phyloP scores from a whole-genome alignment of 192 early-diverging fungal species.

The Umbelopsis isabellina region DNA sequence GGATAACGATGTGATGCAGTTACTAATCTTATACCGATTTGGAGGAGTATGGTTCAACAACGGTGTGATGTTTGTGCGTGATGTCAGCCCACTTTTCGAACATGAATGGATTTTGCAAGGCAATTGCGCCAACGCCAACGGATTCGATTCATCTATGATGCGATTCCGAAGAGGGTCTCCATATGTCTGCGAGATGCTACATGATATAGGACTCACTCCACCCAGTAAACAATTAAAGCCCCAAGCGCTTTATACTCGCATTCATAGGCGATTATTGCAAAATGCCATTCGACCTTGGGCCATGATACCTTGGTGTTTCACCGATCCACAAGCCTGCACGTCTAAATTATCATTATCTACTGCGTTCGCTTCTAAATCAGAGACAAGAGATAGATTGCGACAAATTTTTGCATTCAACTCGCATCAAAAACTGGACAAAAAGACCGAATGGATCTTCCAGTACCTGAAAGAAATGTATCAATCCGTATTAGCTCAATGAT shows the following conservation, averaged over 20 bases:
- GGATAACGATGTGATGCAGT: constrained; percentile 20
- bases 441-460: constrained; percentile 19
- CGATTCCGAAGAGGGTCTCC: constrained; percentile 33
- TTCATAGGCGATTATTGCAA: constrained; percentile 32
- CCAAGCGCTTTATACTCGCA: constrained; percentile 23
- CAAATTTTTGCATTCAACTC: constrained; percentile 17
- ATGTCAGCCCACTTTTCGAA: constrained; percentile 39
- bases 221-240: constrained; percentile 14
- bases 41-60: constrained; percentile 45
- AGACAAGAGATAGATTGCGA: neutral
- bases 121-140: constrained; percentile 36
- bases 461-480: neutral
- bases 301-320: constrained; percentile 44
- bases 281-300: constrained; percentile 34
- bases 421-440: neutral
- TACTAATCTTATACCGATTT: constrained; percentile 34
- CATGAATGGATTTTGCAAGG: constrained; percentile 47
- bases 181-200: constrained; percentile 39
- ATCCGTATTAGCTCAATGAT: neutral
- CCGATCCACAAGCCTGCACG: constrained; percentile 26
- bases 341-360: neutral
- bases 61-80: constrained; percentile 34
- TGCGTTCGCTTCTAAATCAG: neutral
- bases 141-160: constrained; percentile 31
- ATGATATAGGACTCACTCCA: constrained; percentile 16